Evolutionary conservation across 208 protist genomes (phyloP).

Genomic region (Crithidia expoeki): DNA sequence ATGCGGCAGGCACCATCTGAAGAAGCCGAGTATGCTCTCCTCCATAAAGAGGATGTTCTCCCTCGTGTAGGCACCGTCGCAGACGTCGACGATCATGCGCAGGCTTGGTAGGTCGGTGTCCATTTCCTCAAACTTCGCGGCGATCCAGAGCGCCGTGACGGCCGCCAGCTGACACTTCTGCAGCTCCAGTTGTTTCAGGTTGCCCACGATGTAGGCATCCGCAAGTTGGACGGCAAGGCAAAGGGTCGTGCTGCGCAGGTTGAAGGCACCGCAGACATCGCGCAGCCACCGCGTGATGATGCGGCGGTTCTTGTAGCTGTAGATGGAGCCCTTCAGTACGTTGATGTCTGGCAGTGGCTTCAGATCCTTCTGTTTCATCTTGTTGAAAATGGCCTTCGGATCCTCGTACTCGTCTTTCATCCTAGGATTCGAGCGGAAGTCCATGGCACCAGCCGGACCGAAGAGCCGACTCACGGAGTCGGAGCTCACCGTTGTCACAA

Average conservation of each 20-base stretch:
- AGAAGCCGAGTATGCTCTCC: slow-evolving; percentile 73
- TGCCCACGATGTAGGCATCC: slow-evolving; percentile 68
- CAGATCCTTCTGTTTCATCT: slow-evolving; percentile 74
- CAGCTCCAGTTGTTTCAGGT: slow-evolving; percentile 59
- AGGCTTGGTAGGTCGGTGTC: slow-evolving; percentile 65
- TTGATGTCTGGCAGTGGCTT: slow-evolving; percentile 68
- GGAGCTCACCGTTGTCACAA: slow-evolving; percentile 70
- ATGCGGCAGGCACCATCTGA: slow-evolving; percentile 85
- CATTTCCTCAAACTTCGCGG: slow-evolving; percentile 89
- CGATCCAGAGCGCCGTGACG: slow-evolving; percentile 77
- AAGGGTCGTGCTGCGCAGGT: slow-evolving; percentile 82
- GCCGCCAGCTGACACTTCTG: slow-evolving; percentile 82
- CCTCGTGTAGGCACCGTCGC: slow-evolving; percentile 68
- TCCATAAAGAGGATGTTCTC: slow-evolving; percentile 76
- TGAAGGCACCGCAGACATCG: slow-evolving; percentile 78
- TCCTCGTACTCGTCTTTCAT: slow-evolving; percentile 57
- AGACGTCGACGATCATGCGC: slow-evolving; percentile 76
- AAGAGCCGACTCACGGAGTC: slow-evolving; percentile 73
- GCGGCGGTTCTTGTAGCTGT: slow-evolving; percentile 82
- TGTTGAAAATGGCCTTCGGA: slow-evolving; percentile 61
- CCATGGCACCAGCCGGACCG: slow-evolving; percentile 60
- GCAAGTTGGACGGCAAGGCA: slow-evolving; percentile 84
- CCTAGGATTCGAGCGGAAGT: slow-evolving; percentile 77
- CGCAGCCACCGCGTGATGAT: slow-evolving; percentile 85
- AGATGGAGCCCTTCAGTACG: slow-evolving; percentile 77